Conservation (phyloP, 495 filamentous ascomycete genomes). For the Umbilicaria muhlenbergii region DNA sequence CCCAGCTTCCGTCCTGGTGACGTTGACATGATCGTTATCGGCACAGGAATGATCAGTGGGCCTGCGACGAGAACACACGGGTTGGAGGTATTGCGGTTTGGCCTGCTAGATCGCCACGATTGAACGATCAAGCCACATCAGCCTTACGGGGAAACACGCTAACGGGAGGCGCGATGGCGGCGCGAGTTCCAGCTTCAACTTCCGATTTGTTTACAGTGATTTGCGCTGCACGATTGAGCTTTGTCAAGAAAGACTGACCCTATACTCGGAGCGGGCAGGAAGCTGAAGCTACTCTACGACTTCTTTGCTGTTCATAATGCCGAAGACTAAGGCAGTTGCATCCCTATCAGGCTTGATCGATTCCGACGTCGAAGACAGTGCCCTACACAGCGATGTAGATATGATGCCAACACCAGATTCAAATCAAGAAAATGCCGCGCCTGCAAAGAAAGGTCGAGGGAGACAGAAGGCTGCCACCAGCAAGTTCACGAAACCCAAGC, state of each 20-base stretch:
- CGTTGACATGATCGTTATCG: conserved; percentile 26
- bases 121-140: background rate
- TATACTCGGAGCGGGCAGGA: too few relatives aligned
- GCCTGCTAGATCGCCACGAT: background rate
- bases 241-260: too few relatives aligned
- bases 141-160: background rate
- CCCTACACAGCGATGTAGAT: conserved; percentile 18
- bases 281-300: too few relatives aligned
- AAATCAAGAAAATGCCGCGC: conserved; percentile 19
- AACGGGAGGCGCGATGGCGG: too few relatives aligned
- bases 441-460: conserved; percentile 23
- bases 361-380: conserved; percentile 51
- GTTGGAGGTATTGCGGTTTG: background rate
- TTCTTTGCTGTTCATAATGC: conserved; percentile 22
- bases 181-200: background rate
- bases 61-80: background rate
- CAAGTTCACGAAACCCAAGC: conserved; percentile 16
- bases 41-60: background rate
- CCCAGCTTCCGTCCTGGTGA: conserved; percentile 34
- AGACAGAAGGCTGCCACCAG: conserved; percentile 26
- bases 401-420: conserved; percentile 23
- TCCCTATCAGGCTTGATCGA: conserved; percentile 47
- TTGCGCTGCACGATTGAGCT: background rate
- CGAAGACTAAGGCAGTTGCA: conserved; percentile 33
- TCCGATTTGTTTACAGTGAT: conserved; percentile 1